Conservation (phyloP, 2,329 filamentous ascomycete genomes). For the Pseudogymnoascus destructans region DNA sequence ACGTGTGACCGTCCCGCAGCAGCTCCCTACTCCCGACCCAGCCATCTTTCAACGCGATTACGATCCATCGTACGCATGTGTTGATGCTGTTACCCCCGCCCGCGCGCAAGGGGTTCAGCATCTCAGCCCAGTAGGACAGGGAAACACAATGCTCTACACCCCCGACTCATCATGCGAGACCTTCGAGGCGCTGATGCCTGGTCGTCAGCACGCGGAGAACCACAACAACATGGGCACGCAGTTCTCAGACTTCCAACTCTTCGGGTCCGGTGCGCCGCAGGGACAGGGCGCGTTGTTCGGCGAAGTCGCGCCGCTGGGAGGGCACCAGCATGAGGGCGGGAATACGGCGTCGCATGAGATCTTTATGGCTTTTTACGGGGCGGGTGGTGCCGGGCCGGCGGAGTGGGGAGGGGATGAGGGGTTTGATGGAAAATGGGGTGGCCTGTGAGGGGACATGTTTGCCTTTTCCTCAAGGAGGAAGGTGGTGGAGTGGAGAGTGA, state of each 20-base stretch:
- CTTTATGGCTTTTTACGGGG: not conserved
- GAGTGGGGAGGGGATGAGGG: not conserved
- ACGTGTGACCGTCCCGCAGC: slow-evolving; percentile 28
- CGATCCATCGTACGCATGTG: slow-evolving; percentile 13
- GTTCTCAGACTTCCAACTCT: not conserved
- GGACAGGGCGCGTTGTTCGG: not conserved
- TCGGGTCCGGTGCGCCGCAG: not conserved
- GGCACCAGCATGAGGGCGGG: not conserved
- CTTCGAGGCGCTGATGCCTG: slow-evolving; percentile 36
- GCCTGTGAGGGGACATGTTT: not conserved
- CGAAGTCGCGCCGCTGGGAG: not conserved
- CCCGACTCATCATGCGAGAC: slow-evolving; percentile 47
- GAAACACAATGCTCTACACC: slow-evolving; percentile 55
- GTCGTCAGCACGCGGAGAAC: not conserved
- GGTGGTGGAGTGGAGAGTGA: not conserved
- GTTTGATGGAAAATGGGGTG: not conserved
- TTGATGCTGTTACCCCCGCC: not conserved
- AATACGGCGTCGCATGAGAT: not conserved
- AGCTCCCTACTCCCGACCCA: slow-evolving; percentile 39
- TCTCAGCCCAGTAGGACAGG: slow-evolving; percentile 56
- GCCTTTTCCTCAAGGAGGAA: not conserved
- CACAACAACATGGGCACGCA: not conserved
- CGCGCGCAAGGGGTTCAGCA: slow-evolving; percentile 32
- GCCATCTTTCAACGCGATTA: slow-evolving; percentile 24
- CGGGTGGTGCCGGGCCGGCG: not conserved